Conservation (phyloP, 345 rosid species). For the Clarkia xantiana region DNA sequence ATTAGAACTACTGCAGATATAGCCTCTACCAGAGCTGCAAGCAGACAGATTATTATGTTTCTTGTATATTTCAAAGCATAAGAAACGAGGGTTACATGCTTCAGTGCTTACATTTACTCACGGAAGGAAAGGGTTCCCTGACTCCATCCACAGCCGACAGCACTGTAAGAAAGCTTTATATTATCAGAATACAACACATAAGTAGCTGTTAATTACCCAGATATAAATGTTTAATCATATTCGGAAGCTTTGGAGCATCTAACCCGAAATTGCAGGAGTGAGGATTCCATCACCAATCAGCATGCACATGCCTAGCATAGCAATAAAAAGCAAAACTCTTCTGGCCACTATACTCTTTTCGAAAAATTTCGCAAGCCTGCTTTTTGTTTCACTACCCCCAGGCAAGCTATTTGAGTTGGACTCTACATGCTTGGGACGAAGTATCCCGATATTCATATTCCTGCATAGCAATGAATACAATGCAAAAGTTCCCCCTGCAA, state of each 20-base stretch:
- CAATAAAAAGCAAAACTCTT: conserved; percentile 46
- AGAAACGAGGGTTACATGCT: not conserved
- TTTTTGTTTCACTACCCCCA: conserved; percentile 19
- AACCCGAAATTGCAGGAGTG: conserved; percentile 84
- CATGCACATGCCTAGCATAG: conserved; percentile 85
- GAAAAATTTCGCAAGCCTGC: conserved; percentile 38
- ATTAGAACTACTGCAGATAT: conserved; percentile 59
- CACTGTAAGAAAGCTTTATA: conserved; percentile 21
- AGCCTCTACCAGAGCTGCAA: conserved; percentile 62
- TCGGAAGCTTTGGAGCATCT: conserved; percentile 1
- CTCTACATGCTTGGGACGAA: conserved; percentile 21
- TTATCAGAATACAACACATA: too few species aligned
- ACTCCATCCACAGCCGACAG: conserved; percentile 60
- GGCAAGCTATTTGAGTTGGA: conserved; percentile 11
- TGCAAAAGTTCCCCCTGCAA: conserved; percentile 86
- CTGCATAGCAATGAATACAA: conserved; percentile 71
- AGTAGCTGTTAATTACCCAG: too few species aligned
- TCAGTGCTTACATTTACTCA: conserved; percentile 35
- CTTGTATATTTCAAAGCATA: not conserved
- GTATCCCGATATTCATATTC: conserved; percentile 42
- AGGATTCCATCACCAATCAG: conserved; percentile 85
- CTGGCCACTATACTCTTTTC: conserved; percentile 43
- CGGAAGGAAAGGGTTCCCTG: conserved; percentile 43
- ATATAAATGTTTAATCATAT: too few species aligned
- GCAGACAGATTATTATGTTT: not conserved